Conservation (phyloP, 352 stramenopile species). For the Phytophthora pistaciae region DNA sequence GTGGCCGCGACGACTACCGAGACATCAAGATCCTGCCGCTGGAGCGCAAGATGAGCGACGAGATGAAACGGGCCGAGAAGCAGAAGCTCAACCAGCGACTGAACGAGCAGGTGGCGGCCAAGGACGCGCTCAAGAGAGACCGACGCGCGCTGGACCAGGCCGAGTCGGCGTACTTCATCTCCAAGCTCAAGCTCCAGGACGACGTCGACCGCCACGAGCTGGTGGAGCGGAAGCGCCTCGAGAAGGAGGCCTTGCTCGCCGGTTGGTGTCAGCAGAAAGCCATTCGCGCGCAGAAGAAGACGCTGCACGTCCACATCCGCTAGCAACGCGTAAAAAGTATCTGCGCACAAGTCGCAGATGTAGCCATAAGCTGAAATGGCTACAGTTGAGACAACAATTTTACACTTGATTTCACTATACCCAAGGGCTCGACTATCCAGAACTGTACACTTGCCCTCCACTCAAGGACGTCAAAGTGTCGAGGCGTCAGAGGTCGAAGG, state of each 20-base stretch:
- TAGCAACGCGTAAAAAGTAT: background rate
- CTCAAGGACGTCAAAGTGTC: background rate
- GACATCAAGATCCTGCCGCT: slow-evolving; percentile 54
- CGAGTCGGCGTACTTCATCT: slow-evolving; percentile 66
- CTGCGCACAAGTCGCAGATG: slow-evolving; percentile 21
- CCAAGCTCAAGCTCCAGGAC: slow-evolving; percentile 50
- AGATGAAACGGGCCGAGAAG: slow-evolving; percentile 45
- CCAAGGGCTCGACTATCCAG: slow-evolving; percentile 3
- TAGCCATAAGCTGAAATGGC: slow-evolving; percentile 12
- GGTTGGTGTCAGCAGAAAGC: slow-evolving; percentile 62
- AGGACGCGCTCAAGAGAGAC: slow-evolving; percentile 49
- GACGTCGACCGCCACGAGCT: slow-evolving; percentile 38
- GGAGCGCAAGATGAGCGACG: slow-evolving; percentile 41
- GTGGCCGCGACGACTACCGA: slow-evolving; percentile 8
- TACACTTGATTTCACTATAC: slow-evolving; percentile 21
- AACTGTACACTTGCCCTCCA: slow-evolving; percentile 10
- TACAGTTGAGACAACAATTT: slow-evolving; percentile 2
- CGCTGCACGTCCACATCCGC: slow-evolving; percentile 21
- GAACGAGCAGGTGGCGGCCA: slow-evolving; percentile 57
- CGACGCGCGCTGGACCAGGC: slow-evolving; percentile 53
- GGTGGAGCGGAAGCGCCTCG: slow-evolving; percentile 33
- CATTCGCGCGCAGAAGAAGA: slow-evolving; percentile 36
- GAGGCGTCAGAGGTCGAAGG: too few relatives aligned
- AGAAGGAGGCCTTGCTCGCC: slow-evolving; percentile 49
- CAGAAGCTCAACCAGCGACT: slow-evolving; percentile 52